phyloP scores from a whole-genome alignment of 768 basidiomycete species.

The Phaeotremella fagi region DNA sequence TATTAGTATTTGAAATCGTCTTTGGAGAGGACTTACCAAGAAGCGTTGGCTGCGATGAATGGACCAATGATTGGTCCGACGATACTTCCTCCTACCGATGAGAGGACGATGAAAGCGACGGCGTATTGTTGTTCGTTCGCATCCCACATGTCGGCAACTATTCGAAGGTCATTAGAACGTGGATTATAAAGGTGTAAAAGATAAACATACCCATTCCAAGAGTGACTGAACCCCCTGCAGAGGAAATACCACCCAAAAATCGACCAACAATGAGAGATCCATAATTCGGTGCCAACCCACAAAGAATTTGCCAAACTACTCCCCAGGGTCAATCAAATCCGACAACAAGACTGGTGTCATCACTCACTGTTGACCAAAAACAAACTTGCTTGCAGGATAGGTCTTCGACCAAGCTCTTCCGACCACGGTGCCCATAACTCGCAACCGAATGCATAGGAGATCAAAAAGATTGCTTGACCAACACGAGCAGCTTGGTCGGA shows the following conservation, averaged over 20 bases:
- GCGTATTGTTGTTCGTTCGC: constrained; percentile 38
- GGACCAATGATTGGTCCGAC: constrained; percentile 35
- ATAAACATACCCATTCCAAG: constrained; percentile 31
- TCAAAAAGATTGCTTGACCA: constrained; percentile 38
- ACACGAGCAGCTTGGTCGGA: constrained; percentile 37
- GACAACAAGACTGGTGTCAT: background rate
- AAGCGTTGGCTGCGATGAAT: constrained; percentile 18
- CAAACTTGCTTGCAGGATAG: constrained; percentile 34
- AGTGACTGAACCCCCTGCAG: constrained; percentile 44
- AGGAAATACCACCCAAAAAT: constrained; percentile 42
- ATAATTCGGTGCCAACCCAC: constrained; percentile 39
- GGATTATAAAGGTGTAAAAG: background rate
- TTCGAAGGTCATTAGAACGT: background rate
- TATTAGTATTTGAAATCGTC: background rate
- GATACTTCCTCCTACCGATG: constrained; percentile 27
- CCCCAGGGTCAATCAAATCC: background rate
- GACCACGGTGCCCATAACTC: constrained; percentile 41
- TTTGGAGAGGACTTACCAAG: constrained; percentile 9
- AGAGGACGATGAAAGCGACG: constrained; percentile 42
- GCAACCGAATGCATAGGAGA: constrained; percentile 41
- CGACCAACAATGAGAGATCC: constrained; percentile 33
- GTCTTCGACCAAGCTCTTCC: constrained; percentile 39
- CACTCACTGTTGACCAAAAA: constrained; percentile 43
- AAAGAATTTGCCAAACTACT: constrained; percentile 39
- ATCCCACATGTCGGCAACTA: constrained; percentile 41